Base-by-base conservation (phyloP, 148 eudicot species). In the Pouteria glomerata region DNA sequence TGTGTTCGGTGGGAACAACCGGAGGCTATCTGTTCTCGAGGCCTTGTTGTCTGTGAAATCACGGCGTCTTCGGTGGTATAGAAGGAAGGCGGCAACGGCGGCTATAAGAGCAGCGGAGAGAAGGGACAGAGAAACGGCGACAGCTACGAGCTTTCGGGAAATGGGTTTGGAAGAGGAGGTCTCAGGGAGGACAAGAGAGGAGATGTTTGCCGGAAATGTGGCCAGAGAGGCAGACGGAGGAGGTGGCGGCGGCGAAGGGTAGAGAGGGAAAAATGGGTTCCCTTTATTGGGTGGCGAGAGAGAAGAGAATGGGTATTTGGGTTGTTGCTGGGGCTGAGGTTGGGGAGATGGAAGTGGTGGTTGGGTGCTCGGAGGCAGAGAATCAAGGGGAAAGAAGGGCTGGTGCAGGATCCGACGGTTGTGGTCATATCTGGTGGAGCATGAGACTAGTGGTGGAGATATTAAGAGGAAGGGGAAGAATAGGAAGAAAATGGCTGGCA, bases 181-280 rank as follows among this genome's bases (percentile, higher is more conserved):
- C 24, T 76, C 68, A 1, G 96, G 90, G 55, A 88, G 84, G 12
- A 84, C 76, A 12, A 92, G 84, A n/a, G 92, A 85, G 77, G 97
- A 93, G 66, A 88, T 87, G 81, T 88, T 93, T 34, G 97, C 96
- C 15, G 97, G 97, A 18, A 92, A 90, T 4, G 97, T 86, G 7
- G 91, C 81, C 41, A 81, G 75, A 0, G 80, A 31, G 55, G 85
- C 27, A 58, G 81, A 14, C 14, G 76, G 82, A 0, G 80, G 86
- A 0, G 80, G 82, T 0, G 82, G 89, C 0, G 89, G 88, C 0
- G 86, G 91, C 1, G 87, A 37, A 0, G 87, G 57, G 68, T 44
- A 65, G 3, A 75, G 8, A 0, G 87, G 90, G 71, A 82, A 86
- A 68, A 90, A 89, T 1, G 86, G 73, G 44, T 55, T 74, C 7